phyloP scores from a whole-genome alignment of 73 alveolate species.

The Diophrys sp. region DNA sequence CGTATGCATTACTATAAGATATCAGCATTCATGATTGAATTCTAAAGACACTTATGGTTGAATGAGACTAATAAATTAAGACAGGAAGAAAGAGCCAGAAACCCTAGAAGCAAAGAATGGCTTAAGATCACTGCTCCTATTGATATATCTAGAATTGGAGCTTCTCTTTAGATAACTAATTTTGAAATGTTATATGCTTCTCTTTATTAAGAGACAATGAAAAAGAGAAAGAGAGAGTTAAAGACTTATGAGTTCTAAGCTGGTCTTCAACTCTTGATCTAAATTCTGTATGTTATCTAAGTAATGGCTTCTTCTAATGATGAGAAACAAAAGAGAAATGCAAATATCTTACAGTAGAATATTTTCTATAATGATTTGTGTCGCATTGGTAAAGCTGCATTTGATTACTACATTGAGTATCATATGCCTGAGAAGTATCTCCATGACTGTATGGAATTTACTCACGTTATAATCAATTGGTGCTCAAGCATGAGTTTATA shows the following conservation, averaged over 20 bases:
- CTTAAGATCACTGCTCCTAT: constrained; percentile 21
- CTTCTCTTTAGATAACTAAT: constrained; percentile 50
- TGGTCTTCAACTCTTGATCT: constrained; percentile 35
- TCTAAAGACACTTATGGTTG: constrained; percentile 39
- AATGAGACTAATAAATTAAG: constrained; percentile 21
- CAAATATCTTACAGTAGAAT: constrained; percentile 44
- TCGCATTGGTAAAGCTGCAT: constrained; percentile 23
- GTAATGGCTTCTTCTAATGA: constrained; percentile 50
- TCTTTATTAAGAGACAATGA: constrained; percentile 35
- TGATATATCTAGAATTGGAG: constrained; percentile 55
- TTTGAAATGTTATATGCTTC: constrained; percentile 56
- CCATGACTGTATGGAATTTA: constrained; percentile 49
- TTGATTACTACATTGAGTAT: constrained; percentile 4
- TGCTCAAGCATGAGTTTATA: too few species aligned
- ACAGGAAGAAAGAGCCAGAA: constrained; percentile 16
- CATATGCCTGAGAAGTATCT: constrained; percentile 9
- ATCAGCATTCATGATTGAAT: constrained; percentile 51
- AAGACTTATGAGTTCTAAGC: constrained; percentile 50
- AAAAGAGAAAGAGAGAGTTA: constrained; percentile 33
- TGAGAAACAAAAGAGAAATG: constrained; percentile 53
- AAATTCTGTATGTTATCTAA: constrained; percentile 48
- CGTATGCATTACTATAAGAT: constrained; percentile 61
- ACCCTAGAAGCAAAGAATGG: constrained; percentile 11
- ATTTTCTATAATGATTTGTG: constrained; percentile 52
- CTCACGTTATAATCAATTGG: too few species aligned